phyloP scores from a whole-genome alignment of 441 rosid species.

The Pelargonium myrrhifolium region DNA sequence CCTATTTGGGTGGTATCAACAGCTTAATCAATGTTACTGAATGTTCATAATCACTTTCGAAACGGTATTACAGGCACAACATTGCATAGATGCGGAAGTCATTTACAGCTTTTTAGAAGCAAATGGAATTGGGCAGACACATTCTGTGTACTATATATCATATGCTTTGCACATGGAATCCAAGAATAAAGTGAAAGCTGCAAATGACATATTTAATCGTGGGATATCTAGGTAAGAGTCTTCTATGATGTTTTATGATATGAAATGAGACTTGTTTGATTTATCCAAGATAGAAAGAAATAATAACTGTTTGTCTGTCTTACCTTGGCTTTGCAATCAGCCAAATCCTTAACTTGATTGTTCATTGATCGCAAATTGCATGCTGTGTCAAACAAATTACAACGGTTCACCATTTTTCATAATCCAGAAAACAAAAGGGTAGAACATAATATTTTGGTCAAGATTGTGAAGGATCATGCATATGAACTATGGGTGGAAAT shows the following conservation, averaged over 20 bases:
- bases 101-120: slow-evolving; percentile 71
- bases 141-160: slow-evolving; percentile 50
- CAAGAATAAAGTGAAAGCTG: slow-evolving; percentile 57
- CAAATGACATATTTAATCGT: slow-evolving; percentile 62
- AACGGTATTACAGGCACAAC: slow-evolving; percentile 49
- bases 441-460: too few species aligned
- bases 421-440: too few species aligned
- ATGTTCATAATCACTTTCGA: neutral
- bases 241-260: neutral
- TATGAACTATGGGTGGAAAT: too few species aligned
- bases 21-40: neutral
- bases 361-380: too few species aligned
- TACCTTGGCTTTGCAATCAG: too few species aligned
- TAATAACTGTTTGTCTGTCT: too few species aligned
- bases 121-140: slow-evolving; percentile 72
- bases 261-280: too few species aligned
- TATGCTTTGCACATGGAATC: slow-evolving; percentile 71
- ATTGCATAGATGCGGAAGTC: slow-evolving; percentile 67
- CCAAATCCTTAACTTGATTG: too few species aligned
- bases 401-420: too few species aligned
- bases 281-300: too few species aligned
- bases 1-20: neutral
- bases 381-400: too few species aligned
- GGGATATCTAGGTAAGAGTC: slow-evolving; percentile 56
- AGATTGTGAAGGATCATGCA: too few species aligned